Base-by-base conservation (phyloP, 306 rosid genomes). In the Alnus glutinosa region DNA sequence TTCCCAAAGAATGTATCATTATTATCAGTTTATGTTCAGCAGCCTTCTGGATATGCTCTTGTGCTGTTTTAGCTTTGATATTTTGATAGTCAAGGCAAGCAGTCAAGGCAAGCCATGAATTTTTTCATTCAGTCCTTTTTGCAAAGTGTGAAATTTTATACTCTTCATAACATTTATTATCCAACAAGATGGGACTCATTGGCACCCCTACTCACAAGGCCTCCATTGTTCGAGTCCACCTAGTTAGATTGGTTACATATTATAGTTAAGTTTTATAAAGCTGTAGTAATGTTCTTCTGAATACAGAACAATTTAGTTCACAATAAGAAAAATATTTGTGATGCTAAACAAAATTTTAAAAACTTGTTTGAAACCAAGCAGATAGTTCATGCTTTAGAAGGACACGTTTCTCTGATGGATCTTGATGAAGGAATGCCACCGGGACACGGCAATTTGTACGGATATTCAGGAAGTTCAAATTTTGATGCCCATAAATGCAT, bases 381-480 rank as follows among this genome's bases (percentile, higher is more conserved):
- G 89, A 74, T 85, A 47, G 91, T 75, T 79, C 85, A 86, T n/a
- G 83, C 88, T 32, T 80, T 89, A 78, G 91, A 87, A 80, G 89
- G 91, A 74, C 70, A 77, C 55, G 50, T 87, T 79, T 85, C 91
- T 32, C 81, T 80, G 11, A 51, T 59, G 19, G 83, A 85, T 73
- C 84, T 85, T 81, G 79, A 39, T 19, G 75, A 82, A 68, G 86
- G 78, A 58, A 62, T 58, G 68, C 77, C 39, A 51, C 79, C 78
- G 1, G 80, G 77, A 67, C 78, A 71, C 69, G 80, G 78, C 83
- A 71, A 59, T 42, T 5, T 66, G 32, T 76, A 70, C 75, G 57
- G 76, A 67, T 81, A 75, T 76, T 79, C 75, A n/a, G 80, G 61
- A 39, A 82, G 79, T 59, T 82, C 79, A 39, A 71, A 62, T 71